phyloP scores from a whole-genome alignment of 306 rosid genomes.

The Oemleria cerasiformis region DNA sequence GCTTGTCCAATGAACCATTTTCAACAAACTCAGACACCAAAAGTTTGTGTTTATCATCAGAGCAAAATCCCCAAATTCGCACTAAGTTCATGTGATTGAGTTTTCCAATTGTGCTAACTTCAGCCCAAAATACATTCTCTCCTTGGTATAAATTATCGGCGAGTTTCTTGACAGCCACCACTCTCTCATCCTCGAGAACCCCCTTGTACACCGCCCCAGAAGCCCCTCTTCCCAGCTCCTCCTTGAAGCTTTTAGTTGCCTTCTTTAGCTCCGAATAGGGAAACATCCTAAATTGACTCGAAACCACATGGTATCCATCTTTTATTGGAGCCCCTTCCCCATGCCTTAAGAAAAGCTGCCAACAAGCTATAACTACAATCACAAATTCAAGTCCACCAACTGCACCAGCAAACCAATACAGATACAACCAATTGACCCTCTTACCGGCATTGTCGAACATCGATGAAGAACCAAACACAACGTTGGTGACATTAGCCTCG shows the following conservation, averaged over 20 bases:
- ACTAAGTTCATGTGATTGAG: constrained; percentile 49
- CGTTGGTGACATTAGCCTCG: background rate
- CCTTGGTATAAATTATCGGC: constrained; percentile 27
- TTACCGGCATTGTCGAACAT: background rate
- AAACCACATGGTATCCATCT: background rate
- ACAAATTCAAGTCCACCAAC: background rate
- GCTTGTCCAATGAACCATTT: constrained; percentile 33
- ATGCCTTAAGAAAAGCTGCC: constrained; percentile 21
- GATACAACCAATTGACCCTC: constrained; percentile 7
- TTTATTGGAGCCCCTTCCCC: background rate
- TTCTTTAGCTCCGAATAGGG: constrained; percentile 35
- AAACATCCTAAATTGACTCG: constrained; percentile 4
- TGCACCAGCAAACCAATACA: too few species aligned
- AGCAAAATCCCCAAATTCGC: constrained; percentile 41
- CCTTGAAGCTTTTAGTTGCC: constrained; percentile 38
- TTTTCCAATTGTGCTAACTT: constrained; percentile 43
- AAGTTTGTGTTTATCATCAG: constrained; percentile 40
- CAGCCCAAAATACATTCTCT: constrained; percentile 39
- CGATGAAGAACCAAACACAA: background rate
- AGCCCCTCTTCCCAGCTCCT: constrained; percentile 45
- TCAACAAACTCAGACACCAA: constrained; percentile 42
- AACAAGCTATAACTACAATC: background rate
- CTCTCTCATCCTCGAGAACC: constrained; percentile 19
- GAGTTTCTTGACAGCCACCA: constrained; percentile 32
- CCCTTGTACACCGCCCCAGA: constrained; percentile 40